Evolutionary conservation across 805 yeast species (phyloP).

Genomic region (Sugiyamaella lignohabitans): DNA sequence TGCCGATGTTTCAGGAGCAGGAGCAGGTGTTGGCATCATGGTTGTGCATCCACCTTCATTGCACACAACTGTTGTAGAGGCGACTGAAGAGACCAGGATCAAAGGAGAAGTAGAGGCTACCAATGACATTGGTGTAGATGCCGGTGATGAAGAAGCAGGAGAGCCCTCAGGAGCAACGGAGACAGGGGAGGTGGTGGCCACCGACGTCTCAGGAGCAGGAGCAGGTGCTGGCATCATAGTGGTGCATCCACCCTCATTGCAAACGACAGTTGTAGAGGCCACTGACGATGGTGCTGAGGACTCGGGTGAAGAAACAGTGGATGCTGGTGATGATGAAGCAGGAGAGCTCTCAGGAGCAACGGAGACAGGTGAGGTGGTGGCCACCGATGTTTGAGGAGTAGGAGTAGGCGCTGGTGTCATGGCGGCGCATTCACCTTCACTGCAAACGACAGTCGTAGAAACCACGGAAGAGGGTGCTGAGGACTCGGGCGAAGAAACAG

Average conservation of each 20-base stretch:
- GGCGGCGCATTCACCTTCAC: background rate
- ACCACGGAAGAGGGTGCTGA: too few species aligned
- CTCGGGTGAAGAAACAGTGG: too few species aligned
- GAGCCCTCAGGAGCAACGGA: background rate
- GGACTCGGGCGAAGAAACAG: too few species aligned
- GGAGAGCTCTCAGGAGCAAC: background rate
- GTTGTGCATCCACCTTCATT: background rate
- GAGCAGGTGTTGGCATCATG: background rate
- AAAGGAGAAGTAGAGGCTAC: too few species aligned
- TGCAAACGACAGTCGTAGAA: background rate
- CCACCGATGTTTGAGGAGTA: too few species aligned
- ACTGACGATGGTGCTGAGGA: too few species aligned
- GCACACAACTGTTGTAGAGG: background rate
- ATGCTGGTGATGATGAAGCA: too few species aligned
- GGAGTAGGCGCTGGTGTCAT: background rate
- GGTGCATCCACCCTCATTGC: background rate
- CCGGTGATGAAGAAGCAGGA: background rate
- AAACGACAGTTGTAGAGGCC: background rate
- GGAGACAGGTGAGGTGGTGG: background rate
- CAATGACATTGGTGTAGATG: background rate
- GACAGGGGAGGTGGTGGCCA: background rate
- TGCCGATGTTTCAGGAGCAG: background rate
- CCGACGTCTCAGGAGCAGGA: background rate
- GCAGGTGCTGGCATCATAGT: background rate
- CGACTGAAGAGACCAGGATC: background rate